Conservation (phyloP, 345 rosid species). For the Aquilaria sinensis region DNA sequence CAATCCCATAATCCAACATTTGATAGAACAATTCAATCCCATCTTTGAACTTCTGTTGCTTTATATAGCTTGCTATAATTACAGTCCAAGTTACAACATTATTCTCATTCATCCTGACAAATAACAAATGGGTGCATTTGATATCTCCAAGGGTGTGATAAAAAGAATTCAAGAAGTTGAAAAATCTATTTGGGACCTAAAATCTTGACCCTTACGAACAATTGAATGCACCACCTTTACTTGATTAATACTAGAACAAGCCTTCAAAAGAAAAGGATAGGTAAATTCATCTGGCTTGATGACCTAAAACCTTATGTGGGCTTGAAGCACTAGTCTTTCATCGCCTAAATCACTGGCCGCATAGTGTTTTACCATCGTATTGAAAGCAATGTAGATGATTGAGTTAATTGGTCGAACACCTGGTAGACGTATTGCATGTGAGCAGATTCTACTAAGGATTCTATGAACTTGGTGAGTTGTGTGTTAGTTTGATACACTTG, state of each 20-base stretch:
- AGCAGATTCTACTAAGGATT: constrained; percentile 15
- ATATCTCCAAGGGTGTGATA: constrained; percentile 15
- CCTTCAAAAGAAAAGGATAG: constrained; percentile 22
- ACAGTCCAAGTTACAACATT: constrained; percentile 27
- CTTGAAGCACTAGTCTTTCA: constrained; percentile 11
- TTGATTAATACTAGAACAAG: constrained; percentile 18
- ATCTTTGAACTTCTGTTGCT: constrained; percentile 12
- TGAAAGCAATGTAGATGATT: constrained; percentile 16
- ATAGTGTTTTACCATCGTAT: constrained; percentile 18
- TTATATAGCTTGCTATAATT: constrained; percentile 18
- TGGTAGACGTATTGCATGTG: constrained; percentile 10
- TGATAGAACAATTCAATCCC: constrained; percentile 15
- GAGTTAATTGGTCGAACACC: constrained; percentile 12
- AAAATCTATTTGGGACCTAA: constrained; percentile 13
- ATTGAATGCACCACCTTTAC: constrained; percentile 21
- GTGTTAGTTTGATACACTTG: not conserved
- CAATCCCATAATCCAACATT: constrained; percentile 16
- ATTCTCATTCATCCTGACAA: constrained; percentile 19
- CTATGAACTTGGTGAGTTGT: constrained; percentile 18
- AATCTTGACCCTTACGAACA: constrained; percentile 12
- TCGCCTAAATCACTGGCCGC: constrained; percentile 6
- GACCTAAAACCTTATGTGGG: constrained; percentile 11
- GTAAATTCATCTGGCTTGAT: constrained; percentile 20
- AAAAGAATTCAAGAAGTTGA: constrained; percentile 15
- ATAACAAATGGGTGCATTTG: constrained; percentile 17